These are phyloP conservation scores for Scortechinia acanthostroma DNA, from an alignment of 2,329 filamentous ascomycete genomes.

Conservation along the genomic window DNA sequence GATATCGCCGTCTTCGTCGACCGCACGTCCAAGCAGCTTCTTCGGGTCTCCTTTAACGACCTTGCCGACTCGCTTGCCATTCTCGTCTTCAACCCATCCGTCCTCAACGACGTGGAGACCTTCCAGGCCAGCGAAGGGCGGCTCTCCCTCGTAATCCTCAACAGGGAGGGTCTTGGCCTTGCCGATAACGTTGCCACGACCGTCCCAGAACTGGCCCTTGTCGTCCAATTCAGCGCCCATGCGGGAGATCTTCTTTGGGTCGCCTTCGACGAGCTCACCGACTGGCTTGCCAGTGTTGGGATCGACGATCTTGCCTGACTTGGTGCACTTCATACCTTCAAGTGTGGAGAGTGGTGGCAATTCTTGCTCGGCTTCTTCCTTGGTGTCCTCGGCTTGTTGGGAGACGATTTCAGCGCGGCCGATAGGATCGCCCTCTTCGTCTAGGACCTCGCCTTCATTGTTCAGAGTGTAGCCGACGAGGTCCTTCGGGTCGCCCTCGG, in stretches of 20 bases:
- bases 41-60: slow-evolving; percentile 67
- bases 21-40: slow-evolving; percentile 63
- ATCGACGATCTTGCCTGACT: slow-evolving; percentile 57
- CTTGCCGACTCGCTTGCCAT: slow-evolving; percentile 67
- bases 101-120: slow-evolving; percentile 63
- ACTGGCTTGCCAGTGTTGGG: slow-evolving; percentile 43
- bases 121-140: slow-evolving; percentile 60
- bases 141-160: slow-evolving; percentile 59
- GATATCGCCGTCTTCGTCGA: slow-evolving; percentile 78
- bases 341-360: slow-evolving; percentile 45
- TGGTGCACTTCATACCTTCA: slow-evolving; percentile 67
- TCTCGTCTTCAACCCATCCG: slow-evolving; percentile 57
- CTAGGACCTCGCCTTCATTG: slow-evolving; percentile 62
- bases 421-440: slow-evolving; percentile 57
- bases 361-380: slow-evolving; percentile 45
- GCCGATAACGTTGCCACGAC: slow-evolving; percentile 65
- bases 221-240: slow-evolving; percentile 72
- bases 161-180: slow-evolving; percentile 62
- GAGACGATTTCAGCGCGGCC: slow-evolving; percentile 63
- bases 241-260: slow-evolving; percentile 52
- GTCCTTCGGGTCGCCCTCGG: slow-evolving; percentile 56
- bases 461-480: slow-evolving; percentile 62
- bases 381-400: too few relatives aligned
- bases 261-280: slow-evolving; percentile 62
- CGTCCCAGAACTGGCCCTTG: slow-evolving; percentile 65